Evolutionary conservation across 768 basidiomycete genomes (phyloP).

Genomic region (Pisolithus orientalis): DNA sequence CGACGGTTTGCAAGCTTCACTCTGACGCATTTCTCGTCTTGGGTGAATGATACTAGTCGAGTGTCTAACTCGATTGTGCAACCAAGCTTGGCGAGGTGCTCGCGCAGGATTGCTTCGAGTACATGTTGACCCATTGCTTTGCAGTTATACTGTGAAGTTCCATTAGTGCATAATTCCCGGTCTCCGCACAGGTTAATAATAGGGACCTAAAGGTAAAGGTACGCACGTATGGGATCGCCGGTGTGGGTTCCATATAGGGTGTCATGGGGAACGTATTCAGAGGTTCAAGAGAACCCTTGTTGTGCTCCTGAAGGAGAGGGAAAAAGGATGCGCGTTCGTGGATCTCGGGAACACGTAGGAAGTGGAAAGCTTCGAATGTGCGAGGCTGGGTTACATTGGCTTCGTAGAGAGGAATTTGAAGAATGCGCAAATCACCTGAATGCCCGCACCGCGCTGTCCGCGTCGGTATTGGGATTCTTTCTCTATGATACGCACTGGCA

Average conservation of each 20-base stretch:
- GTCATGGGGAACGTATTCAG: constrained; percentile 4
- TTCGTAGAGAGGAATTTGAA: background rate
- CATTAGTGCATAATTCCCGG: background rate
- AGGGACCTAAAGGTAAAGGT: too few species aligned
- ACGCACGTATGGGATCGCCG: too few species aligned
- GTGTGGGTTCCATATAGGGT: background rate
- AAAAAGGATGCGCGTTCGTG: constrained; percentile 22
- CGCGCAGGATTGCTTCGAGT: constrained; percentile 19
- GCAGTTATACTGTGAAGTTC: constrained; percentile 4
- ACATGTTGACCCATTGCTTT: constrained; percentile 18
- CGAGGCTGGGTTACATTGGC: constrained; percentile 17
- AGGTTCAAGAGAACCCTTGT: constrained; percentile 1
- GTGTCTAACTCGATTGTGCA: too few species aligned
- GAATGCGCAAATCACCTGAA: too few species aligned
- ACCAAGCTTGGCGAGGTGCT: too few species aligned
- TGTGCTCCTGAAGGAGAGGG: constrained; percentile 14
- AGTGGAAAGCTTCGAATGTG: constrained; percentile 17
- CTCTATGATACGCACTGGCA: constrained; percentile 51
- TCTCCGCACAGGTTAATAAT: too few species aligned
- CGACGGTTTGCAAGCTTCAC: constrained; percentile 15
- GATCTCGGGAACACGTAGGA: constrained; percentile 37
- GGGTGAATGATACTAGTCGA: too few species aligned
- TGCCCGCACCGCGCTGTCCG: too few species aligned
- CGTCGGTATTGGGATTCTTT: constrained; percentile 21
- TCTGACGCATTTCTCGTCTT: constrained; percentile 2